Evolutionary conservation across 768 basidiomycete species (phyloP).

Genomic region (Psilocybe cyanescens): DNA sequence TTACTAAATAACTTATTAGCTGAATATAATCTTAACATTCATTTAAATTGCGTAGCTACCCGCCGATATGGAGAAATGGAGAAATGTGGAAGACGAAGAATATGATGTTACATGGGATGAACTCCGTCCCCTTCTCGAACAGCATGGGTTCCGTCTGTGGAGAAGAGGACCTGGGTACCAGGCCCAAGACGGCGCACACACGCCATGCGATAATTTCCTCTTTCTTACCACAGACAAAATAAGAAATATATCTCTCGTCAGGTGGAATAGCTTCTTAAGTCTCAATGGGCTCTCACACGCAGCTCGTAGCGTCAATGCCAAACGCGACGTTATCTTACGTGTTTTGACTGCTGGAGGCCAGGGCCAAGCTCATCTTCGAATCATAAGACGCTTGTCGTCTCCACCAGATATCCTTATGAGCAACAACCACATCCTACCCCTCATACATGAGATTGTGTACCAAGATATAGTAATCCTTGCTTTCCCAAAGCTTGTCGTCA

Average conservation of each 20-base stretch:
- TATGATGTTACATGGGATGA: background rate
- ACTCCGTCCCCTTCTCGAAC: background rate
- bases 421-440: background rate
- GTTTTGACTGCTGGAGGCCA: constrained; percentile 3
- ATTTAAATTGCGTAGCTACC: no score
- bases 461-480: constrained; percentile 2
- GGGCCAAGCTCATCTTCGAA: background rate
- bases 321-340: constrained; percentile 1
- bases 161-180: background rate
- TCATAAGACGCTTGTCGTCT: background rate
- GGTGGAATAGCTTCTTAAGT: background rate
- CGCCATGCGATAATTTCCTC: background rate
- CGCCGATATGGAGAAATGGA: no score
- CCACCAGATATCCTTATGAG: constrained; percentile 1
- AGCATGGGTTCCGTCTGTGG: background rate
- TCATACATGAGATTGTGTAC: background rate
- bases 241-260: background rate
- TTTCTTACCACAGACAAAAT: background rate
- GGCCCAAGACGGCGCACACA: background rate
- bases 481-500: background rate
- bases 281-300: background rate
- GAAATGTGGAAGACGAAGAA: background rate
- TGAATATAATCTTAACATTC: no score
- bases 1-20: no score
- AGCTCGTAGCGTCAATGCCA: background rate